Evolutionary conservation across 2,329 filamentous ascomycete genomes (phyloP), one percentile per base, ranked within the genome.

Genomic region (Fusarium sp.): DNA sequence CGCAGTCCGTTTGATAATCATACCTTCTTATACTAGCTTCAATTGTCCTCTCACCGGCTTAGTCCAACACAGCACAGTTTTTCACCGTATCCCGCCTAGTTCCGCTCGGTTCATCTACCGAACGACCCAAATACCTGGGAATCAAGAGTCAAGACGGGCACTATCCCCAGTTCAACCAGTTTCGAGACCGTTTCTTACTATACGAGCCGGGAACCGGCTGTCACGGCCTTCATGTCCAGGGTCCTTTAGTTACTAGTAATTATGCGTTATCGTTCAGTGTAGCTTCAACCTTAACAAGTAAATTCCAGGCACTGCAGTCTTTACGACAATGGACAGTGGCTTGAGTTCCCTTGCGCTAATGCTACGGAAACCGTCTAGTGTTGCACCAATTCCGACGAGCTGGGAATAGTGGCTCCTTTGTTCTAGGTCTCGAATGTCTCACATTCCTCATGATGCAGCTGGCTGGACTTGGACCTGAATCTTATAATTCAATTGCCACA

Each of bases 401-500:
- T 55, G 66, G 65, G 66, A 41, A 69, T 69, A 24, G 66, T 64
- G 65, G 14, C 57, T 45, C 28, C 22, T 13, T 55, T 45, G 35
- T n/a, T 47, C 4, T 36, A n/a, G 49, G 66, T 36, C 66, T 69
- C 38, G 57, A 69, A 33, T 63, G n/a, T n/a, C 48, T 26, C 54
- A 36, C 66, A 69, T 69, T 69, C 65, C 65, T 45, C n/a, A 31
- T 33, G 33, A 56, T 20, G 26, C 10, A 24, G 24, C 1, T n/a
- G 26, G 7, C 38, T 44, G 14, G 31, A 6, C 31, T 44, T 12
- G 35, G 31, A 20, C 56, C 38, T 69, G 48, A 55, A 55, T 44
- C 45, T 54, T 63, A n/a, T 38, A 48, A 36, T 44, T 35, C 9
- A 35, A 10, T 36, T 28, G 18, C 12, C 35, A 42, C 31, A 15